These are phyloP conservation scores for Ceratocystis eucalypticola DNA, from an alignment of 2,329 filamentous ascomycete species.

Conservation along the genomic window DNA sequence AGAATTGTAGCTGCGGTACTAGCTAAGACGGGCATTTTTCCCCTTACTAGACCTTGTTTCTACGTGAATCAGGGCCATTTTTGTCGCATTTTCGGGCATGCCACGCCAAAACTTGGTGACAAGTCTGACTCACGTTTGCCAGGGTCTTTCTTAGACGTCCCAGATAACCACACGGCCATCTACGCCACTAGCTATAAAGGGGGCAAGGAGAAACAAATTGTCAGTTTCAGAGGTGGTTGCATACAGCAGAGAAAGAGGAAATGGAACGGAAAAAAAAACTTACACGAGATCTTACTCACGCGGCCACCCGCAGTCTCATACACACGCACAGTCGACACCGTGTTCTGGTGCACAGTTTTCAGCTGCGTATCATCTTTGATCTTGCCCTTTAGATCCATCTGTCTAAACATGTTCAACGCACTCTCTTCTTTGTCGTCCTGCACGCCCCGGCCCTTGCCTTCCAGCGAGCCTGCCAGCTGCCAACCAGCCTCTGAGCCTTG, in stretches of 20 bases:
- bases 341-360: conserved; percentile 94
- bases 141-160: conserved; percentile 42
- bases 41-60: background rate
- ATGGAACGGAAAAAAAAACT: conserved; percentile 31
- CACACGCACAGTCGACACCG: conserved; percentile 68
- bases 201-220: conserved; percentile 13
- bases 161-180: conserved; percentile 74
- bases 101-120: background rate
- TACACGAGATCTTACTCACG: conserved; percentile 76
- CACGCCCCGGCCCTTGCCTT: conserved; percentile 53
- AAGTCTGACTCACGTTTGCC: background rate
- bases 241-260: conserved; percentile 14
- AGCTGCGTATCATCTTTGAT: conserved; percentile 82
- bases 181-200: conserved; percentile 55
- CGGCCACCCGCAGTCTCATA: conserved; percentile 53
- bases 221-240: conserved; percentile 14
- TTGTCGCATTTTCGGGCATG: conserved; percentile 10
- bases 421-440: conserved; percentile 68
- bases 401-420: conserved; percentile 92
- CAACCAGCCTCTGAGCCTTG: conserved; percentile 66
- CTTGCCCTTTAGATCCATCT: conserved; percentile 98
- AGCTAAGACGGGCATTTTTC: background rate
- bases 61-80: background rate
- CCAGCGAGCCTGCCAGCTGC: conserved; percentile 69
- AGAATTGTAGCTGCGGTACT: background rate